Evolutionary conservation across 176 grass and related monocot species (phyloP).

Genomic region (Triticum turgidum): DNA sequence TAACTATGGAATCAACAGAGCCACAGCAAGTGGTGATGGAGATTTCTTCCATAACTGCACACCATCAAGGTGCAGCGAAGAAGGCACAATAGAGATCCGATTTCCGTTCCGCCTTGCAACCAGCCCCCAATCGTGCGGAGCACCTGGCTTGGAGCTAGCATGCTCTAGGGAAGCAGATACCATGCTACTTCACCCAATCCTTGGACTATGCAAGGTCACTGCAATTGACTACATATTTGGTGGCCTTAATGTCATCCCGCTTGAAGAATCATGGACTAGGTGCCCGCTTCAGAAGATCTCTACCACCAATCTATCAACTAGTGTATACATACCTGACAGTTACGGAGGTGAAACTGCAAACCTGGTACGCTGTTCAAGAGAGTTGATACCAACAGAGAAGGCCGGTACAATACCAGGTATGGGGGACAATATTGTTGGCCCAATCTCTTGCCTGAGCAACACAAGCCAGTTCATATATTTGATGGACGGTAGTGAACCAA

Average conservation of each 20-base stretch:
- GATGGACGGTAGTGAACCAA: not conserved
- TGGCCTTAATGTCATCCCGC: not conserved
- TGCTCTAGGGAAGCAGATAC: conserved; percentile 33
- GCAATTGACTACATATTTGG: not conserved
- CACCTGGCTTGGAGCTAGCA: conserved; percentile 47
- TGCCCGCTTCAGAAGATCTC: conserved; percentile 44
- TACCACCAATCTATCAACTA: conserved; percentile 18
- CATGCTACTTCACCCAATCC: conserved; percentile 38
- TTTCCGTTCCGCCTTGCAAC: conserved; percentile 34
- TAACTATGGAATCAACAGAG: not conserved
- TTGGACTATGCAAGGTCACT: conserved; percentile 37
- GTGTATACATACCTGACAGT: conserved; percentile 16
- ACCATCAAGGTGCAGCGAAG: conserved; percentile 7
- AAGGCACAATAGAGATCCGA: conserved; percentile 27
- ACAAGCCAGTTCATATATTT: conserved; percentile 30
- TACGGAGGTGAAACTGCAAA: not conserved
- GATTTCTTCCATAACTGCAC: conserved; percentile 30
- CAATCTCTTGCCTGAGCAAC: conserved; percentile 39
- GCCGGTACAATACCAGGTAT: rapidly evolving
- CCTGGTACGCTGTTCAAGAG: conserved; percentile 35
- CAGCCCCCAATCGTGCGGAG: conserved; percentile 21
- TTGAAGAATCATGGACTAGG: conserved; percentile 22
- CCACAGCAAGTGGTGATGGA: conserved; percentile 8
- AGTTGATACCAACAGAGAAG: not conserved
- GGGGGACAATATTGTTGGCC: not conserved